Evolutionary conservation across 179 eudicot genomes (phyloP).

Genomic region (Spinacia oleracea): DNA sequence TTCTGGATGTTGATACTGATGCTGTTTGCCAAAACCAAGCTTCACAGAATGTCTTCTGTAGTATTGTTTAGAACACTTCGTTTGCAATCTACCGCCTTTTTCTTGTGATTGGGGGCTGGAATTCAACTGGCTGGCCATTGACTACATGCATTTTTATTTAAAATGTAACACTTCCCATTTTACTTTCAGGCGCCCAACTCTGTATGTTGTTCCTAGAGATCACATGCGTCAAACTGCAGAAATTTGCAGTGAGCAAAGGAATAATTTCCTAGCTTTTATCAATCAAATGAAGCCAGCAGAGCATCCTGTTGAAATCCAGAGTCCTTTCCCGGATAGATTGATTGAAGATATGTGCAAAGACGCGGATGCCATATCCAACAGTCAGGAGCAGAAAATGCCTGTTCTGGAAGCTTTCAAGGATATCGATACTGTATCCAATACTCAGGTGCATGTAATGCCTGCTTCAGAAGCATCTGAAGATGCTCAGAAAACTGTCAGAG

Average conservation of each 20-base stretch:
- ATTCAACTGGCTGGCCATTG: neutral
- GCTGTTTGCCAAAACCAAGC: neutral
- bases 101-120: neutral
- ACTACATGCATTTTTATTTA: neutral
- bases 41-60: neutral
- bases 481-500: neutral
- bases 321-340: constrained; percentile 30
- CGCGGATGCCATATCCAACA: constrained; percentile 38
- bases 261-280: constrained; percentile 68
- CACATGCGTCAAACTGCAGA: constrained; percentile 66
- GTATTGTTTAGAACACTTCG: neutral
- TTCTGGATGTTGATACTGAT: neutral
- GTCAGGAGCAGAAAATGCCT: constrained; percentile 45
- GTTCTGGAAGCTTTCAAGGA: constrained; percentile 17
- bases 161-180: constrained; percentile 1
- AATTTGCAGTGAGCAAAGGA: constrained; percentile 69
- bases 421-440: neutral
- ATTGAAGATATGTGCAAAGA: constrained; percentile 38
- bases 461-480: neutral
- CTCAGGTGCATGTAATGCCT: neutral
- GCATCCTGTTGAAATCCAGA: constrained; percentile 35
- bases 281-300: constrained; percentile 66
- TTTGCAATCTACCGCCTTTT: neutral
- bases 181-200: constrained; percentile 78
- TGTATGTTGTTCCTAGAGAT: constrained; percentile 83